Evolutionary conservation across 176 grass and related monocot genomes (phyloP).

Genomic region (Alopecurus myosuroides): DNA sequence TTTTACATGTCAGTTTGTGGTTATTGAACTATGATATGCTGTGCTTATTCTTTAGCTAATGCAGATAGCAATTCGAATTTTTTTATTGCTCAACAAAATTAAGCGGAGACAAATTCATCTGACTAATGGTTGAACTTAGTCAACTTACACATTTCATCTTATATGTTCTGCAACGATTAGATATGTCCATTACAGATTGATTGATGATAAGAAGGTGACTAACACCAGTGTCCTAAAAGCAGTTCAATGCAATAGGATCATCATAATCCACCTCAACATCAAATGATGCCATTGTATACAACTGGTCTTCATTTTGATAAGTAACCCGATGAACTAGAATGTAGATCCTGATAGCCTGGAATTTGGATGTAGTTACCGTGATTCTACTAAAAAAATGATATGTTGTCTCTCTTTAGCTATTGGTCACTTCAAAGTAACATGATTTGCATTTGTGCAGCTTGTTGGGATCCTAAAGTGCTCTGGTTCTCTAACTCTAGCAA

Average conservation of each 20-base stretch:
- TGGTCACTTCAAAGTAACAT: background rate
- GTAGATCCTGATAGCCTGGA: background rate
- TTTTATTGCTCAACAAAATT: background rate
- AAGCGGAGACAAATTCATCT: background rate
- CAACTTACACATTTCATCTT: background rate
- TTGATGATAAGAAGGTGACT: background rate
- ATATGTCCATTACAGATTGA: background rate
- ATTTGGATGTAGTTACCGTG: background rate
- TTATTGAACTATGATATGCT: background rate
- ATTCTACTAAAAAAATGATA: slow-evolving; percentile 12
- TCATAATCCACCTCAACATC: background rate
- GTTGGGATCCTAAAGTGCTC: slow-evolving; percentile 68
- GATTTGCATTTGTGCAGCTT: slow-evolving; percentile 59
- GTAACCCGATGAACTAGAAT: background rate
- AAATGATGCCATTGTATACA: background rate
- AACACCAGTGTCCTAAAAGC: background rate
- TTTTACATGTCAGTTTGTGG: background rate
- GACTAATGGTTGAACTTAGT: background rate
- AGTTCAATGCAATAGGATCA: background rate
- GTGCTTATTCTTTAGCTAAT: background rate
- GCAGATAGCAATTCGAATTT: background rate
- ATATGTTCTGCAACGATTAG: background rate
- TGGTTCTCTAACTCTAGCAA: slow-evolving; percentile 79
- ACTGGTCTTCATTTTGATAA: slow-evolving; percentile 5
- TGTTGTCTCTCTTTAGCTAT: background rate